phyloP scores from a whole-genome alignment of 495 filamentous ascomycete species.

The Amphirosellinia nigrospora region DNA sequence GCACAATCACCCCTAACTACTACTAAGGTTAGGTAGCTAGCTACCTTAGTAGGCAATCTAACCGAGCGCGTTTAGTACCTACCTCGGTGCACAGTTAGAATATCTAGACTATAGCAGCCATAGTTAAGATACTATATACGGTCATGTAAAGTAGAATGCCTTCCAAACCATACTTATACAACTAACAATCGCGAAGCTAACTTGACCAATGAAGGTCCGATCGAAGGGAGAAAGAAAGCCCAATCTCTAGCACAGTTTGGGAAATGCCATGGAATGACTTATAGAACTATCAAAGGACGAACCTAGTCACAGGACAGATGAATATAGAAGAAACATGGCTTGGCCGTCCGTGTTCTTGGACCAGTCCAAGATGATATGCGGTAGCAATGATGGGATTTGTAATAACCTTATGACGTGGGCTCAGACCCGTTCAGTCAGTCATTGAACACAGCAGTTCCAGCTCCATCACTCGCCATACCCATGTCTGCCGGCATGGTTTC shows the following conservation, averaged over 20 bases:
- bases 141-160: too few relatives aligned
- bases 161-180: too few relatives aligned
- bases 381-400: not conserved
- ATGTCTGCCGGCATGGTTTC: not conserved
- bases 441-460: not conserved
- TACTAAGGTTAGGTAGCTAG: too few relatives aligned
- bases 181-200: not conserved
- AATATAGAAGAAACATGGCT: not conserved
- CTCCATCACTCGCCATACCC: not conserved
- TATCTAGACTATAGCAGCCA: too few relatives aligned
- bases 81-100: not conserved
- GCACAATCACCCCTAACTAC: slow-evolving; percentile 1
- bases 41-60: not conserved
- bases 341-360: not conserved
- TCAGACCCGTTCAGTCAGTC: not conserved
- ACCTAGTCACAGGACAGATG: not conserved
- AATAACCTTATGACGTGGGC: not conserved
- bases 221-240: not conserved
- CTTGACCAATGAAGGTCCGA: not conserved
- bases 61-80: not conserved
- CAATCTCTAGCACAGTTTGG: not conserved
- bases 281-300: not conserved
- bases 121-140: too few relatives aligned
- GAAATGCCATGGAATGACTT: not conserved
- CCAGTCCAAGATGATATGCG: not conserved